Conservation (phyloP, 192 early-diverging fungal species). For the Umbelopsis ramanniana region DNA sequence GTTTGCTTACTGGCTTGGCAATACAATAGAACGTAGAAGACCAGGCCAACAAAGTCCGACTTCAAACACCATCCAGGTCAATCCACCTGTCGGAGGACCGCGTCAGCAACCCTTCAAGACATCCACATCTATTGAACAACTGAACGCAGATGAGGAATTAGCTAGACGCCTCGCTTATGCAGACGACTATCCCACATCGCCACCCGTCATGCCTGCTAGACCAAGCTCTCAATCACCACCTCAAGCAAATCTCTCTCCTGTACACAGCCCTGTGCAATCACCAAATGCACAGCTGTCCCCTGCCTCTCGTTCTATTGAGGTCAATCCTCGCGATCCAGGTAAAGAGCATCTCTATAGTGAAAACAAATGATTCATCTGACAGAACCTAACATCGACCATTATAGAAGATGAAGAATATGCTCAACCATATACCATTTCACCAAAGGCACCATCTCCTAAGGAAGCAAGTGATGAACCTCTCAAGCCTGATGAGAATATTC, state of each 20-base stretch:
- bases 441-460: not conserved
- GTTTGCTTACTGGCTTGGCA: not conserved
- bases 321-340: not conserved
- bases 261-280: constrained; percentile 2
- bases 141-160: constrained; percentile 57
- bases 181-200: not conserved
- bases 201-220: constrained; percentile 4
- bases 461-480: not conserved
- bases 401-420: not conserved
- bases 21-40: not conserved
- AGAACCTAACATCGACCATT: not conserved
- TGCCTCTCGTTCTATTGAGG: not conserved
- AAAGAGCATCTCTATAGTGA: not conserved
- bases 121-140: constrained; percentile 49
- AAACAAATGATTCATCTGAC: not conserved
- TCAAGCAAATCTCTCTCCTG: not conserved
- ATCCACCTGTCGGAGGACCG: not conserved
- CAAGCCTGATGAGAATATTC: not conserved
- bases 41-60: not conserved
- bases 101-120: constrained; percentile 20
- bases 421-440: constrained; percentile 9
- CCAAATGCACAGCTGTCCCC: not conserved
- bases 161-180: constrained; percentile 49
- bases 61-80: constrained; percentile 20
- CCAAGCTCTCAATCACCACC: not conserved